A percentile compares a stretch with the other conserved stretches of the same genome.
phyloP scores from a whole-genome alignment of 495 filamentous ascomycete species.

The Penicillium salamii region DNA sequence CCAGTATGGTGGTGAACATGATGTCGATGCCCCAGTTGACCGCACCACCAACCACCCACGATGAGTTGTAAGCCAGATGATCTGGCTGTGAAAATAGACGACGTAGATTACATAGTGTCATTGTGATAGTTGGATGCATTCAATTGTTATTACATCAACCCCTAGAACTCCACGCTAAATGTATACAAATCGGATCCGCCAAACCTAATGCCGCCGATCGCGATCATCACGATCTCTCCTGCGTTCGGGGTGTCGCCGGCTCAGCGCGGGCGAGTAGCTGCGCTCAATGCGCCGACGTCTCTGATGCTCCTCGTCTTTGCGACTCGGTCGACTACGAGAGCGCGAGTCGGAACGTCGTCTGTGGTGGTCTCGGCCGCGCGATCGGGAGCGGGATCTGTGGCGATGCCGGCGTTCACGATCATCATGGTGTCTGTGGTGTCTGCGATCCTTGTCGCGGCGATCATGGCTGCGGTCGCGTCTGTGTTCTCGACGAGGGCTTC shows the following conservation, averaged over 20 bases:
- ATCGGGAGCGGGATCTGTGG: constrained; percentile 33
- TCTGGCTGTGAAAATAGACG: constrained; percentile 25
- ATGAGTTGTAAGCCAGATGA: constrained; percentile 35
- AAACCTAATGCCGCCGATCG: constrained; percentile 21
- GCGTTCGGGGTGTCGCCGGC: constrained; percentile 24
- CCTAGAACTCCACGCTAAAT: constrained; percentile 10
- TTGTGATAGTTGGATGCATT: constrained; percentile 5
- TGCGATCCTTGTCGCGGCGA: constrained; percentile 34
- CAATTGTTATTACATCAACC: constrained; percentile 4
- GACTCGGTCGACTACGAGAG: constrained; percentile 32
- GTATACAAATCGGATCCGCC: background rate
- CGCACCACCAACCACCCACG: constrained; percentile 26
- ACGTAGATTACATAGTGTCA: constrained; percentile 17
- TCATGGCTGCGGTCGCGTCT: constrained; percentile 29
- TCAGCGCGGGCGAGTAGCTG: constrained; percentile 28
- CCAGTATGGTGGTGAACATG: constrained; percentile 93
- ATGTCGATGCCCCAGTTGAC: constrained; percentile 79
- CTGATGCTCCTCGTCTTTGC: constrained; percentile 21
- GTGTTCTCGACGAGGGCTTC: constrained; percentile 31
- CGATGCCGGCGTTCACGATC: constrained; percentile 29
- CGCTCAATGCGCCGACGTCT: constrained; percentile 24
- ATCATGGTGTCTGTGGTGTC: constrained; percentile 34
- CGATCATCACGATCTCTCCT: constrained; percentile 26
- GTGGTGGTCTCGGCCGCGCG: constrained; percentile 24
- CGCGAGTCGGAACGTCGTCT: constrained; percentile 27